Evolutionary conservation across 768 basidiomycete species (phyloP), one percentile per base, ranked within the genome.

Genomic region (Boletus sp.): DNA sequence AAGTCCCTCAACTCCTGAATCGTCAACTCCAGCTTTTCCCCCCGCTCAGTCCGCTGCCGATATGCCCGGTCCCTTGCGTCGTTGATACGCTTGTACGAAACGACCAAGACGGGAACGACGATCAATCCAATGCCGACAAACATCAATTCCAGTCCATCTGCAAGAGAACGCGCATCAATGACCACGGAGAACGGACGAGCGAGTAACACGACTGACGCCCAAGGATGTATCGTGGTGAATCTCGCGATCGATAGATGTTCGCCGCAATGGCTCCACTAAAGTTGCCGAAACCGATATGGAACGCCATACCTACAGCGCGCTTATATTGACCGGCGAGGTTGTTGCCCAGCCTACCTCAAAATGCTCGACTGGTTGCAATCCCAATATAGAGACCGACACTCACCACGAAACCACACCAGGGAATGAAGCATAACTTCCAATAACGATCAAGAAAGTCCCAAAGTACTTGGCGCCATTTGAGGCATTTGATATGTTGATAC

Each of bases 371-470:
- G 30, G 11, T 9, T n/a, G 7, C 11, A 21, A 14, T 5, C 7
- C 1, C 2, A 32, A 41, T 17, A 23, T 5, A 25, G 60, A 73
- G 60, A 74, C 13, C 3, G 19, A 39, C 1, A 53, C 63, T 2
- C 43, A 85, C 86, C 87, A 89, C 21, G 83, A 75, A 13, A 85
- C 71, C 1, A 84, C 64, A 10, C 82, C 84, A 13, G 88, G 84
- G 57, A 84, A 77, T 0, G 76, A 72, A 56, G 84, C 51, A 21
- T 64, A 88, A 38, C 76, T 75, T n/a, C 88, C 88, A 1, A 75
- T 74, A 7, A 88, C 84, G 25, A 79, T 77, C 51, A 88, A 79
- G 74, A 84, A 90, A 0, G 82, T 87, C 1, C 85, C 87, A 57
- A 87, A 84, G 65, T 88, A 89, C 68, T 88, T 88, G 27, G 73